Conservation (phyloP, 2,329 filamentous ascomycete genomes). For the Gliomastix tumulicola region DNA sequence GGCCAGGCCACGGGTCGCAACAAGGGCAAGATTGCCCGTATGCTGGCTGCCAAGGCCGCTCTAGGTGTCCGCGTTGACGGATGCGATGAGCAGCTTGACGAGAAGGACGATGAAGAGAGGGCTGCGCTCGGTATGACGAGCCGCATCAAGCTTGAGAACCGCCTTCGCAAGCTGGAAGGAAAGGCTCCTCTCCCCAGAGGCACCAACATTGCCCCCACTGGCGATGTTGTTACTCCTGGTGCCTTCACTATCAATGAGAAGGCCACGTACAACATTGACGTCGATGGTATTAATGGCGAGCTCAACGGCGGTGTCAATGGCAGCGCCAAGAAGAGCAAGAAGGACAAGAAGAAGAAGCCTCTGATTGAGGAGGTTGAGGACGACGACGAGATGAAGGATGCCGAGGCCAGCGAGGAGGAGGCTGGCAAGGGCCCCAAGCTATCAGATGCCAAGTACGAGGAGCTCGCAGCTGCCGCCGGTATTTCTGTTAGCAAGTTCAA, state of each 20-base stretch:
- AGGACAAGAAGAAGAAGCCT: conserved; percentile 35
- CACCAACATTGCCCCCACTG: conserved; percentile 67
- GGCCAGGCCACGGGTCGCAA: conserved; percentile 96
- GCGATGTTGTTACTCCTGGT: conserved; percentile 53
- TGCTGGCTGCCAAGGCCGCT: conserved; percentile 88
- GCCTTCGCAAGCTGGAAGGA: conserved; percentile 74
- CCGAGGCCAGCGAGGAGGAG: conserved; percentile 23
- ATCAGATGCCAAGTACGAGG: conserved; percentile 49
- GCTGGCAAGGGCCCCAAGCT: conserved; percentile 31
- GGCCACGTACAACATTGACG: conserved; percentile 90
- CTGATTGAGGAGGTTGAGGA: conserved; percentile 29
- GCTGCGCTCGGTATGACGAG: conserved; percentile 69
- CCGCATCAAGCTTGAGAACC: conserved; percentile 68
- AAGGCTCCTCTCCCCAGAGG: conserved; percentile 78
- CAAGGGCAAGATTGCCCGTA: conserved; percentile 98
- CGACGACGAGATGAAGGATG: conserved; percentile 35
- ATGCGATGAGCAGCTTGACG: conserved; percentile 39
- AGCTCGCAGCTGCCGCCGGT: conserved; percentile 58
- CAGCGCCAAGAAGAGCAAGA: conserved; percentile 27
- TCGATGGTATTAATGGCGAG: conserved; percentile 68
- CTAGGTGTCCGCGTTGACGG: conserved; percentile 92
- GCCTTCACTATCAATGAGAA: conserved; percentile 93
- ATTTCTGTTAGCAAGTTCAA: conserved; percentile 71
- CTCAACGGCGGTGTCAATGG: conserved; percentile 27
- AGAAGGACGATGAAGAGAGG: conserved; percentile 76